Base-by-base conservation (phyloP, 306 rosid genomes). In the Lupinus albus region DNA sequence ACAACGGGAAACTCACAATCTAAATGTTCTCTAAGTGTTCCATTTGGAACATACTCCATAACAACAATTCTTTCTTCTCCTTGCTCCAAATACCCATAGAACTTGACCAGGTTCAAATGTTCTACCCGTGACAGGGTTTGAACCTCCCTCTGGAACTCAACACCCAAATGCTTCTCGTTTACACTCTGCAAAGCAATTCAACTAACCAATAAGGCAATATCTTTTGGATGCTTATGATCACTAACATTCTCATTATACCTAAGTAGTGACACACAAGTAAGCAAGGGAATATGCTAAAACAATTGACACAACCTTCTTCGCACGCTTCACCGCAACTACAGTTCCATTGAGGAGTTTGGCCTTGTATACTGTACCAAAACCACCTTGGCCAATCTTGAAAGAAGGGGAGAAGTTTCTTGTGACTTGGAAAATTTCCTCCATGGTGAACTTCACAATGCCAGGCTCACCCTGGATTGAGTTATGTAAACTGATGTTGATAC, bases 11-110 rank as follows among this genome's bases (percentile, higher is more conserved):
- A 86, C 97, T 90, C 80, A 94, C 99, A 80, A 69, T 94, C 97
- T 76, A 94, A 85, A 77, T 94, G 99, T 63, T 90, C 92, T 82
- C 99, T 81, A 28, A 94, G 92, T 49, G 86, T 90, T 62, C 97
- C 99, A 72, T 94, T 94, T 7, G 95, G 84, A 79, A 94, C 99
- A 76, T 81, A 85, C 84, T 94, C 99, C 13, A 94, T 96, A 25
- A 90, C 79, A 67, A 94, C 41, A 51, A 94, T 78, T 71, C 86
- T 85, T 84, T 94, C 99, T 52, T 81, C 96, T 59, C 36, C 79
- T 11, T 76, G 78, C 81, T 94, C 97, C 78, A 91, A 76, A 76
- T 60, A 90, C 38, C 99, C 99, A 65, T 73, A 86, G 76, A 79
- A 88, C 81, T 79, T 83, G 58, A 94, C 99, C 85, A 90, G 76